A percentile compares a stretch with the other conserved stretches of the same genome.
phyloP scores from a whole-genome alignment of 495 filamentous ascomycete species.

The Tuber indicum region DNA sequence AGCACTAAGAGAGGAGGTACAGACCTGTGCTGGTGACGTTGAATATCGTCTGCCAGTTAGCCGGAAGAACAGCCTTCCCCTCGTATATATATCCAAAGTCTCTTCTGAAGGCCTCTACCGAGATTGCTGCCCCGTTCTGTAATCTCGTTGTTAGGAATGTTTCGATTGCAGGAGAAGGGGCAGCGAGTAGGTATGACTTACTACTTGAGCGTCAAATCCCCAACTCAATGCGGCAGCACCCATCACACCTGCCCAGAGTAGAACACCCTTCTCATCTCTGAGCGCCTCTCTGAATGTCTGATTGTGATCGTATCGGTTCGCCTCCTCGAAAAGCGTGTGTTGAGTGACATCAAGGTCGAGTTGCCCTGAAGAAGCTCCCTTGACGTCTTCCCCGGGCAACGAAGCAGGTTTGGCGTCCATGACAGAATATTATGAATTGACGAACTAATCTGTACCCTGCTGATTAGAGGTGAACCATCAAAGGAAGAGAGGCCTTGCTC shows the following conservation, averaged over 20 bases:
- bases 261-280: slow-evolving; percentile 8
- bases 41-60: slow-evolving; percentile 44
- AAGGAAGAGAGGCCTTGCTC: not conserved
- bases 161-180: not conserved
- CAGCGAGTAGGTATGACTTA: not conserved
- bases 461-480: not conserved
- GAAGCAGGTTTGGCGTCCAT: not conserved
- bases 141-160: not conserved
- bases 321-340: slow-evolving; percentile 14
- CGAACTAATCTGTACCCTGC: not conserved
- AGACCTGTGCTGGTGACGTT: slow-evolving; percentile 36
- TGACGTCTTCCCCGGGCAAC: not conserved
- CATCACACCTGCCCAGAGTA: slow-evolving; percentile 15
- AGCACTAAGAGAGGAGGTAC: too few species aligned
- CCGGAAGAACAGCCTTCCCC: slow-evolving; percentile 41
- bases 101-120: slow-evolving; percentile 42
- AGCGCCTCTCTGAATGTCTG: slow-evolving; percentile 11
- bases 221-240: slow-evolving; percentile 21
- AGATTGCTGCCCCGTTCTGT: slow-evolving; percentile 43
- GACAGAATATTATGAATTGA: not conserved
- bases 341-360: not conserved
- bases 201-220: slow-evolving; percentile 46
- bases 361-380: not conserved
- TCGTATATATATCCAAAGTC: slow-evolving; percentile 44
- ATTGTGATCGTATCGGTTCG: slow-evolving; percentile 14